Percentiles rank a stretch among this genome's conserved stretches.
Evolutionary conservation across 371 early-diverging fungal species (phyloP).

Genomic region (Mucor saturninus): DNA sequence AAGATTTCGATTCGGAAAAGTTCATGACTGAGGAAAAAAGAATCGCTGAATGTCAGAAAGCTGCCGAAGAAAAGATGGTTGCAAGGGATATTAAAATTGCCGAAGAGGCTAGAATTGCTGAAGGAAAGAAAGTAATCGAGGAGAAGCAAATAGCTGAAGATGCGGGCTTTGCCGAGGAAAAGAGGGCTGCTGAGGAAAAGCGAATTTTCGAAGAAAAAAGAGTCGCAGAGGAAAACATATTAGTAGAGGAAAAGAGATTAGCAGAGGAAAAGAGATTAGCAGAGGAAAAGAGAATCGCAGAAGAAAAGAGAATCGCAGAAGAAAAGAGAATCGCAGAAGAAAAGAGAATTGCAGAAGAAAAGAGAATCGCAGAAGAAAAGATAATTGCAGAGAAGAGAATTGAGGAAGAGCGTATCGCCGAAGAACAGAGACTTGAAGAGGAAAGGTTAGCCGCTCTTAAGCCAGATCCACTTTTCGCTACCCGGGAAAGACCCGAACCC

Average conservation of each 20-base stretch:
- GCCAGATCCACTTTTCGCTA: background rate
- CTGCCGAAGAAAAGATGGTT: too few relatives aligned
- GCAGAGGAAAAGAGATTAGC: background rate
- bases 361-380: background rate
- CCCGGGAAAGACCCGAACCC: background rate
- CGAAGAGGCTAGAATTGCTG: too few relatives aligned
- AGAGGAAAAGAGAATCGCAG: background rate
- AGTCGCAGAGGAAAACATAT: background rate
- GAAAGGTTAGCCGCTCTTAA: conserved; percentile 14
- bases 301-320: conserved; percentile 7
- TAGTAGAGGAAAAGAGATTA: background rate
- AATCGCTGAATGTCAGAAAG: background rate
- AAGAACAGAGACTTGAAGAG: conserved; percentile 1
- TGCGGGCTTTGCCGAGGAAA: background rate
- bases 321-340: conserved; percentile 3
- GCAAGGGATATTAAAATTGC: too few relatives aligned
- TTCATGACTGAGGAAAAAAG: background rate
- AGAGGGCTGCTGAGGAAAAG: conserved; percentile 5
- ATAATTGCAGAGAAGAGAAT: background rate
- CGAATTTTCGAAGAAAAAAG: conserved; percentile 1
- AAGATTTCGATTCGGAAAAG: background rate
- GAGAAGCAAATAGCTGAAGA: too few relatives aligned
- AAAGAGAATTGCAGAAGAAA: background rate
- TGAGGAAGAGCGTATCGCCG: conserved; percentile 1
- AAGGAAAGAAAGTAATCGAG: too few relatives aligned